phyloP scores from a whole-genome alignment of 164 flowering plant species.

The grape (Vitis vinifera) region DNA sequence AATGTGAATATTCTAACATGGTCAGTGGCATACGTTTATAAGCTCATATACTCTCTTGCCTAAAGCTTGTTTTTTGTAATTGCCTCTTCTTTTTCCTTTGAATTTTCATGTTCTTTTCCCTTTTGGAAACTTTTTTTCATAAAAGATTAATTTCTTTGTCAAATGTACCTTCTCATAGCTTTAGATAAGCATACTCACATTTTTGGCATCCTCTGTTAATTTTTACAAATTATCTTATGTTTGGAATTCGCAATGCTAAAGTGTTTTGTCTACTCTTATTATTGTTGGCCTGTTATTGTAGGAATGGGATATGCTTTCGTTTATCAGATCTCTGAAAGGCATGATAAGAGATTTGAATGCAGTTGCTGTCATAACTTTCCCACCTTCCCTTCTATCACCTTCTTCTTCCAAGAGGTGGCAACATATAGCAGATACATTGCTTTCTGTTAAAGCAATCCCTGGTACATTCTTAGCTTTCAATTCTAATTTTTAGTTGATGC shows the following conservation, averaged over 20 bases:
- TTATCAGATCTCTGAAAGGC: constrained; percentile 73
- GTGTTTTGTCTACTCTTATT: not conserved
- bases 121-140: no score
- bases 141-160: no score
- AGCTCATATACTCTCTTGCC: not conserved
- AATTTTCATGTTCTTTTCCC: not conserved
- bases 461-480: constrained; percentile 38
- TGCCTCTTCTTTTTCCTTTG: not conserved
- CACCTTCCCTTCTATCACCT: constrained; percentile 77
- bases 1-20: constrained; percentile 65
- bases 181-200: no score
- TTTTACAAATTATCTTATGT: no score
- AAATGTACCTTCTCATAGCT: no score
- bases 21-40: constrained; percentile 33
- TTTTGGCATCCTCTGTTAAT: no score
- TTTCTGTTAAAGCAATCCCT: constrained; percentile 84
- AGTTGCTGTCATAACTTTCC: constrained; percentile 78
- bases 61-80: not conserved
- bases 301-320: constrained; percentile 96
- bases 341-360: constrained; percentile 72
- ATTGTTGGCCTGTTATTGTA: constrained; percentile 24
- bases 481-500: not conserved
- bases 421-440: constrained; percentile 94
- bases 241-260: not conserved
- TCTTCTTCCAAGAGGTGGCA: constrained; percentile 83